Base-by-base conservation (phyloP, 2,329 filamentous ascomycete genomes). In the Bisporella sp. region DNA sequence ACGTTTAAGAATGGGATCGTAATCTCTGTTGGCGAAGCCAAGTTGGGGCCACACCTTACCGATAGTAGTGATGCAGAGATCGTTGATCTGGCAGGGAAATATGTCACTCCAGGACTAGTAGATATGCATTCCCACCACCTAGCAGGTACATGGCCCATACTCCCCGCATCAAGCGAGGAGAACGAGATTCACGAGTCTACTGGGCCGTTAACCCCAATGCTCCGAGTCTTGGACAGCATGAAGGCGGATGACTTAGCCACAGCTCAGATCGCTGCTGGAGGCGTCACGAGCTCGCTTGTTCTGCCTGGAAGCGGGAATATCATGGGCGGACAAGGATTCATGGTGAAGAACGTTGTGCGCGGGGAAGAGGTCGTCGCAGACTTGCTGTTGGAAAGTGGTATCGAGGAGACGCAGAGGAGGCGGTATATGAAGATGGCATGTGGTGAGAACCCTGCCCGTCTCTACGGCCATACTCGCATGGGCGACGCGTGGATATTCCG, bases 51-150 rank as follows among this genome's bases (percentile, higher is more conserved):
- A 47, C 4, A 39, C 46, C 3, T 56, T 51, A 8, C 46, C 5
- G 52, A 52, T n/a, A 56, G 49, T 12, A 41, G 55, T 33, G 62
- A 64, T 21, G 57, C 63, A 32, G 46, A 50, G 12, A 44, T 57
- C 7, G 33, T 58, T 6, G 53, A 71, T 40, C 48, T 73, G 33
- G 54, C 60, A 31, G 70, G 71, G 5, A 64, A 64, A 45, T 68
- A 66, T 54, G 68, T 73, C 30, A 73, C 71, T 0, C 71, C 71
- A 1, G 72, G 72, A 1, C 56, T 74, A 4, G 66, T 74, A 1
- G 72, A 74, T 54, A 69, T 73, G 66, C 72, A 74, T 57, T 72
- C 71, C 2, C 72, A 74, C 56, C 69, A 71, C 52, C 59, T 68
- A 28, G 44, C 65, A 1, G 50, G 53, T 6, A 35, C 59, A 13